These are phyloP conservation scores for Cryptosporidium tyzzeri DNA, from an alignment of 169 alveolate species.

Conservation along the genomic window DNA sequence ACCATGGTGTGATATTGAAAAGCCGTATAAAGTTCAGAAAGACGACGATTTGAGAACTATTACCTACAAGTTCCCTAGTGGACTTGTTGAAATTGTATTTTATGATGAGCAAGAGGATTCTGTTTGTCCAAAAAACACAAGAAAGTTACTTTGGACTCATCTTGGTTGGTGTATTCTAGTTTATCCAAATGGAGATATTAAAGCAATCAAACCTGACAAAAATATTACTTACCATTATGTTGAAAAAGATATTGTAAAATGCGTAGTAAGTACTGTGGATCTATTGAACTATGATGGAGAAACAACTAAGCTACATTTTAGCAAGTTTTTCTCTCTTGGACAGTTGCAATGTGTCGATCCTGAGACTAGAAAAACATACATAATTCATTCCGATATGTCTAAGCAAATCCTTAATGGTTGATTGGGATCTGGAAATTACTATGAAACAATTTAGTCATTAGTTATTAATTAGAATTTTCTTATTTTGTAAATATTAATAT, in stretches of 20 bases:
- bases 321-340: slow-evolving; percentile 46
- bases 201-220: slow-evolving; percentile 57
- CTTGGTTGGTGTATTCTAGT: slow-evolving; percentile 68
- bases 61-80: slow-evolving; percentile 58
- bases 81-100: slow-evolving; percentile 66
- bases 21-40: slow-evolving; percentile 31
- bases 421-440: background rate
- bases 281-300: slow-evolving; percentile 15
- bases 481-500: background rate
- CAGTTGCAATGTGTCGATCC: slow-evolving; percentile 68
- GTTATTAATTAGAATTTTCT: background rate
- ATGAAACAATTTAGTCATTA: background rate
- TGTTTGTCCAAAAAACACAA: slow-evolving; percentile 49
- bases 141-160: slow-evolving; percentile 62
- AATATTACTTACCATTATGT: slow-evolving; percentile 61
- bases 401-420: slow-evolving; percentile 38
- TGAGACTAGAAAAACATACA: slow-evolving; percentile 49
- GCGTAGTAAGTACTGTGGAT: slow-evolving; percentile 4
- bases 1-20: slow-evolving; percentile 74
- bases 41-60: slow-evolving; percentile 38
- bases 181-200: slow-evolving; percentile 64
- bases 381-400: slow-evolving; percentile 37
- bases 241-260: slow-evolving; percentile 46
- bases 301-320: slow-evolving; percentile 16
- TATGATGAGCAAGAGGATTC: slow-evolving; percentile 11